Evolutionary conservation across 2,329 filamentous ascomycete genomes (phyloP).

Genomic region (Chalara sp.): DNA sequence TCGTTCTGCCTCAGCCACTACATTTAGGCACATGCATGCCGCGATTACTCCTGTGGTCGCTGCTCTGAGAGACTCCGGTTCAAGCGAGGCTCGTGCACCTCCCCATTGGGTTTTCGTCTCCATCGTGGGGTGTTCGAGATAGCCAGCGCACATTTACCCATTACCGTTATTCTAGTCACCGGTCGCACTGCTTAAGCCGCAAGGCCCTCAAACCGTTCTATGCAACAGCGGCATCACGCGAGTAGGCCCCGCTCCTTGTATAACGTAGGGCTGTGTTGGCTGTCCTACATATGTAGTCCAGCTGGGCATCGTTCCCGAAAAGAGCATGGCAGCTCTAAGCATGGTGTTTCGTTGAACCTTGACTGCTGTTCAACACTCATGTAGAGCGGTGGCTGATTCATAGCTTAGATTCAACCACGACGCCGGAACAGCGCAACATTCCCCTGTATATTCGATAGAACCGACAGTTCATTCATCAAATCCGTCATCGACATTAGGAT

Average conservation of each 20-base stretch:
- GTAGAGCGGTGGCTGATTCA: conserved; percentile 24
- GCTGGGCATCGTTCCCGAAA: conserved; percentile 19
- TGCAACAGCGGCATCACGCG: conserved; percentile 22
- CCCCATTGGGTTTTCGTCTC: conserved; percentile 5
- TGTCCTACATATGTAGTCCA: conserved; percentile 22
- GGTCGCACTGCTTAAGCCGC: conserved; percentile 25
- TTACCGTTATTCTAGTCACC: conserved; percentile 12
- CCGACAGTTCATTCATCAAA: conserved; percentile 21
- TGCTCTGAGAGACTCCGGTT: no score
- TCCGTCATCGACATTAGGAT: conserved; percentile 20
- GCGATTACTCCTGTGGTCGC: conserved; percentile 8
- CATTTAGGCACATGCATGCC: conserved; percentile 21
- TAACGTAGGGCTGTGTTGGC: conserved; percentile 21
- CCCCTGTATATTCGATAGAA: conserved; percentile 28
- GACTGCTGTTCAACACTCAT: conserved; percentile 23
- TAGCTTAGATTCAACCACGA: conserved; percentile 26
- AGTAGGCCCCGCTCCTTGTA: conserved; percentile 21
- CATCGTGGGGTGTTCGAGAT: no score
- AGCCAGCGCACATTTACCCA: conserved; percentile 12
- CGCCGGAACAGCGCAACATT: conserved; percentile 22
- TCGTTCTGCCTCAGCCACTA: conserved; percentile 16
- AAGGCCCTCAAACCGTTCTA: conserved; percentile 16
- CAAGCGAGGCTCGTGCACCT: conserved; percentile 4
- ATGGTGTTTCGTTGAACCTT: conserved; percentile 17
- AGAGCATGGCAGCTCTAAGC: conserved; percentile 7